Conservation (phyloP, 1,284 basidiomycete species). For the Boletus smithii region DNA sequence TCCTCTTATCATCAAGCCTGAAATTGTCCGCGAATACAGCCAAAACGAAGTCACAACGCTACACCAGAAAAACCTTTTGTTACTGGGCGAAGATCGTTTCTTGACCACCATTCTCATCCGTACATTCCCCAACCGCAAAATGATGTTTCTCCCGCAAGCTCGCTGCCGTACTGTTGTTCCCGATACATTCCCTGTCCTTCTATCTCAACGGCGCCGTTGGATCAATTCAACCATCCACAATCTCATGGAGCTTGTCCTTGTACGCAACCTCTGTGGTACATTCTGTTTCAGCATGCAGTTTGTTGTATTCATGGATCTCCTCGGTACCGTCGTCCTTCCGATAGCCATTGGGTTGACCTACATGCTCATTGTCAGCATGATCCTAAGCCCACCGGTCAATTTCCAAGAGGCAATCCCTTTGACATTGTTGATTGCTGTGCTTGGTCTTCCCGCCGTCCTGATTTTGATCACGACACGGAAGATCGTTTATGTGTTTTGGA, state of each 20-base stretch:
- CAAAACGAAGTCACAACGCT: slow-evolving; percentile 91
- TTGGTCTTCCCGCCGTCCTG: slow-evolving; percentile 90
- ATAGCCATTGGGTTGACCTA: slow-evolving; percentile 93
- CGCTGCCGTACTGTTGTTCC: slow-evolving; percentile 94
- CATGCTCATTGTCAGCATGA: slow-evolving; percentile 80
- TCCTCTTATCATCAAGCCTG: slow-evolving; percentile 94
- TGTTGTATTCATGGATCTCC: slow-evolving; percentile 96
- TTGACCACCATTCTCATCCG: slow-evolving; percentile 91
- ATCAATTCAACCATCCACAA: slow-evolving; percentile 99
- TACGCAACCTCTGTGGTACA: slow-evolving; percentile 93
- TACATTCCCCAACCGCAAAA: slow-evolving; percentile 97
- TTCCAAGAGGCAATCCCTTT: slow-evolving; percentile 96
- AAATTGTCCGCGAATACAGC: slow-evolving; percentile 96
- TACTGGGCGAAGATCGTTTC: slow-evolving; percentile 99
- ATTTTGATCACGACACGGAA: slow-evolving; percentile 95
- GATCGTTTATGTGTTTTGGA: slow-evolving; percentile 96
- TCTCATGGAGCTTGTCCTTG: slow-evolving; percentile 97
- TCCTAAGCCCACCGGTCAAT: slow-evolving; percentile 74
- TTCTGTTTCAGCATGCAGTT: slow-evolving; percentile 99
- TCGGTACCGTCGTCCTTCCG: slow-evolving; percentile 94
- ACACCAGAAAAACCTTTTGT: slow-evolving; percentile 96
- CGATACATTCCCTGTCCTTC: slow-evolving; percentile 88
- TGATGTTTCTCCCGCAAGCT: slow-evolving; percentile 98
- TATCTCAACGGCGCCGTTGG: slow-evolving; percentile 98
- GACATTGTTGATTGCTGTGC: slow-evolving; percentile 83